phyloP scores from a whole-genome alignment of 768 basidiomycete genomes.

The Mycena kentingensis region DNA sequence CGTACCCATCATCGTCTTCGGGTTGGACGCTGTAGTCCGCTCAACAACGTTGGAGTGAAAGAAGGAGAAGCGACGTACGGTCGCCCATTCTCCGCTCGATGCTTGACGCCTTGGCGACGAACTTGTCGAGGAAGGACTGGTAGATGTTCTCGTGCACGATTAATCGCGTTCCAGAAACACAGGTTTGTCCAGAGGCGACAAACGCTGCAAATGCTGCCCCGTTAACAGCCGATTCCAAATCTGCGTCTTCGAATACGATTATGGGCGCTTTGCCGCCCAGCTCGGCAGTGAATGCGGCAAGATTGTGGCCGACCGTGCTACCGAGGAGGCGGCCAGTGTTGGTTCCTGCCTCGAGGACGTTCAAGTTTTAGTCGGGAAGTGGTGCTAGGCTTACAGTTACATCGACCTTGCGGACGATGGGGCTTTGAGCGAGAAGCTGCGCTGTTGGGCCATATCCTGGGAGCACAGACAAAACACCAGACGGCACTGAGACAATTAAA shows the following conservation, averaged over 20 bases:
- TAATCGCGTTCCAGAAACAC: slow-evolving; percentile 88
- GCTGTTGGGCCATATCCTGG: slow-evolving; percentile 76
- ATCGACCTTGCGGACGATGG: slow-evolving; percentile 77
- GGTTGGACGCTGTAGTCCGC: slow-evolving; percentile 59
- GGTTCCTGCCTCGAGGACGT: slow-evolving; percentile 63
- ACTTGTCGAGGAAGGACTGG: slow-evolving; percentile 61
- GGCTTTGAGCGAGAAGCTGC: slow-evolving; percentile 63
- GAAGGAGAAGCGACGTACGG: slow-evolving; percentile 46
- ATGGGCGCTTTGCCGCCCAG: slow-evolving; percentile 88
- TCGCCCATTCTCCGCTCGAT: slow-evolving; percentile 75
- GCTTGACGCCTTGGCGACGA: slow-evolving; percentile 62
- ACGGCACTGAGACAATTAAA: slow-evolving; percentile 56
- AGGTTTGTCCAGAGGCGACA: slow-evolving; percentile 87
- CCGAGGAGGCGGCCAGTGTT: slow-evolving; percentile 76
- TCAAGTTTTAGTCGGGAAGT: too few species aligned
- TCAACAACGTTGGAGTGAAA: background rate
- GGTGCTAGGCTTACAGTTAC: slow-evolving; percentile 62
- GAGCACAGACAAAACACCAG: slow-evolving; percentile 70
- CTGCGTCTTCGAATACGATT: slow-evolving; percentile 77
- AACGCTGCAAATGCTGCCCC: slow-evolving; percentile 84
- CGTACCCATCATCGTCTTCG: slow-evolving; percentile 74
- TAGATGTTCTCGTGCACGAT: slow-evolving; percentile 73
- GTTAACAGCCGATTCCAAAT: slow-evolving; percentile 73
- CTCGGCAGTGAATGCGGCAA: slow-evolving; percentile 79
- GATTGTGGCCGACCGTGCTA: slow-evolving; percentile 69